Evolutionary conservation across 768 basidiomycete species (phyloP).

Genomic region (Lepiota brunneoincarnata): DNA sequence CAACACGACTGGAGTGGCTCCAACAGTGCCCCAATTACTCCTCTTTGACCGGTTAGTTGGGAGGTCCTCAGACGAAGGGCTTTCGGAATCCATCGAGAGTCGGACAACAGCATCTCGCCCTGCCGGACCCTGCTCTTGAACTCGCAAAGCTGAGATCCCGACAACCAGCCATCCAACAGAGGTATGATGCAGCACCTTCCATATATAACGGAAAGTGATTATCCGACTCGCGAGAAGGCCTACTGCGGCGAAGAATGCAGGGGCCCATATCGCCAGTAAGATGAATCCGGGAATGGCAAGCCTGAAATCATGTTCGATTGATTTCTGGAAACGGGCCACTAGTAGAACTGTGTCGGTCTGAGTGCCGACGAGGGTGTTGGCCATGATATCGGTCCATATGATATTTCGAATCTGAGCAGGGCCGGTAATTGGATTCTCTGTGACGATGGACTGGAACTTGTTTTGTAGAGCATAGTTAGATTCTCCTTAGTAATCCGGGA

Average conservation of each 20-base stretch:
- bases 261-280: constrained; percentile 1
- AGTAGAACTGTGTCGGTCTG: not conserved
- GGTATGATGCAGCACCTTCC: not conserved
- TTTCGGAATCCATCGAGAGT: no score
- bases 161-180: not conserved
- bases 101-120: no score
- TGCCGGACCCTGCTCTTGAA: not conserved
- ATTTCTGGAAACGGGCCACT: not conserved
- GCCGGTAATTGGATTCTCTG: not conserved
- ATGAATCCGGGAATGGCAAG: constrained; percentile 2
- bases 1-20: no score
- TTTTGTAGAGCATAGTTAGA: not conserved
- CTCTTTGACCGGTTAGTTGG: no score
- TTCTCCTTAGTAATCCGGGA: no score
- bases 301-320: not conserved
- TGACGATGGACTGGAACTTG: not conserved
- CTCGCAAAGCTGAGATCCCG: not conserved
- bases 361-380: not conserved
- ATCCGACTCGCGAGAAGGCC: not conserved
- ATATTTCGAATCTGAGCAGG: not conserved
- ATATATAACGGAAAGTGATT: not conserved
- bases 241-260: not conserved
- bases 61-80: no score
- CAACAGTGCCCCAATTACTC: no score
- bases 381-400: constrained; percentile 3